Evolutionary conservation across 352 stramenopile genomes (phyloP).

Genomic region (Phytopythium chamaehyphon): DNA sequence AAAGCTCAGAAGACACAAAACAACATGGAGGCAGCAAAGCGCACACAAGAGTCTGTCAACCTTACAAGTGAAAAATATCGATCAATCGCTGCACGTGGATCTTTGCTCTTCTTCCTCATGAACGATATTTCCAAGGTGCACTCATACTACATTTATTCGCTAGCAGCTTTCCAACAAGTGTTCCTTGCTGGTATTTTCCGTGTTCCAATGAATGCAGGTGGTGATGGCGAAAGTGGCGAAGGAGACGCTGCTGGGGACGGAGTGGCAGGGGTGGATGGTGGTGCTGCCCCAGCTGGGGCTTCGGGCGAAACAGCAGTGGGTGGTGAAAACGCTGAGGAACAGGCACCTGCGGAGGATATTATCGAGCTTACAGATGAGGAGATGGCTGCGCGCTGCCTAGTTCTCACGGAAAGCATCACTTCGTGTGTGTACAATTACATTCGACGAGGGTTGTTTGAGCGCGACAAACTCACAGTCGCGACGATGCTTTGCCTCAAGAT

Average conservation of each 20-base stretch:
- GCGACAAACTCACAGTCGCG: constrained; percentile 93
- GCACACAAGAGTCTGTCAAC: constrained; percentile 91
- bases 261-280: constrained; percentile 10
- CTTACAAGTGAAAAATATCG: constrained; percentile 95
- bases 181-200: constrained; percentile 94
- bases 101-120: constrained; percentile 96
- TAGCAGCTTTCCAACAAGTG: constrained; percentile 94
- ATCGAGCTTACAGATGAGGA: constrained; percentile 88
- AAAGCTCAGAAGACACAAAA: constrained; percentile 90
- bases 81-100: constrained; percentile 90
- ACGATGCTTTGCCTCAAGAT: constrained; percentile 95
- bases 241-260: constrained; percentile 17
- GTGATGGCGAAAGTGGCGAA: constrained; percentile 12
- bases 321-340: constrained; percentile 25
- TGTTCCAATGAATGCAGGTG: constrained; percentile 50
- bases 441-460: constrained; percentile 92
- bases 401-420: constrained; percentile 93
- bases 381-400: constrained; percentile 68
- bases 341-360: constrained; percentile 19
- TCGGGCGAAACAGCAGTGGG: constrained; percentile 8
- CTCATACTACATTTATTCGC: constrained; percentile 97
- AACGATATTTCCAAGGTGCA: constrained; percentile 97
- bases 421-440: constrained; percentile 96
- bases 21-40: constrained; percentile 91
- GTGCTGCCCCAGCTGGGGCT: constrained; percentile 1